Evolutionary conservation across 768 basidiomycete genomes (phyloP), one percentile per base, ranked within the genome.

Genomic region (Rhizopogon rudus): DNA sequence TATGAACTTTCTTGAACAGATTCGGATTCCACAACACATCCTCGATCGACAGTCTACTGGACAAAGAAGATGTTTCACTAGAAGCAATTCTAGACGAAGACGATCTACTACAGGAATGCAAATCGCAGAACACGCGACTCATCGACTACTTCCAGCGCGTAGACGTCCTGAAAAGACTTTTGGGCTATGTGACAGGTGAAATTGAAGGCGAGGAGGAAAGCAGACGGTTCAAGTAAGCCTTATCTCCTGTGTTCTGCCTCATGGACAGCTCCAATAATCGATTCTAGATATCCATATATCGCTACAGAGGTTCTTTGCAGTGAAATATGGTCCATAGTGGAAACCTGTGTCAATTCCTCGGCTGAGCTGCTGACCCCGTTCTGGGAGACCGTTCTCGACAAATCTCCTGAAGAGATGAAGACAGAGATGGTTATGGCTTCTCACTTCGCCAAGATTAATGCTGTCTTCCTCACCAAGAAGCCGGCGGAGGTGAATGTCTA

Each of bases 231-330:
- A 92, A 91, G 91, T 93, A 71, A 54, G 45, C 33, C 42, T 44
- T 35, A 44, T 55, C 17, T 54, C 40, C 20, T 28, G 39, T 48
- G 39, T 14, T 31, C 37, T 56, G 12, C 42, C 44, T 22, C 51
- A 51, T 60, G 53, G 35, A 59, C 33, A 33, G 16, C 20, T 6
- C 31, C 25, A 49, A 22, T 16, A 17, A 52, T 51, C 40, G 40
- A 44, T 28, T 31, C 51, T 58, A 97, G 95, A 71, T 98, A 93
- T 70, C 93, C 95, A 1, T 88, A 91, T 64, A 84, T 94, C 20
- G 88, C 93, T 14, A 93, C 95, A 28, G 96, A 98, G 69, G 93
- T 98, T 22, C 81, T 98, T 35, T 95, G 93, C 73, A 90, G 91
- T 70, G 94, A 96, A 63, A 87, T 96, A 72, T 97, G 93, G 88